Conservation (phyloP, 2,329 filamentous ascomycete species). For the Phialemoniopsis sp. region DNA sequence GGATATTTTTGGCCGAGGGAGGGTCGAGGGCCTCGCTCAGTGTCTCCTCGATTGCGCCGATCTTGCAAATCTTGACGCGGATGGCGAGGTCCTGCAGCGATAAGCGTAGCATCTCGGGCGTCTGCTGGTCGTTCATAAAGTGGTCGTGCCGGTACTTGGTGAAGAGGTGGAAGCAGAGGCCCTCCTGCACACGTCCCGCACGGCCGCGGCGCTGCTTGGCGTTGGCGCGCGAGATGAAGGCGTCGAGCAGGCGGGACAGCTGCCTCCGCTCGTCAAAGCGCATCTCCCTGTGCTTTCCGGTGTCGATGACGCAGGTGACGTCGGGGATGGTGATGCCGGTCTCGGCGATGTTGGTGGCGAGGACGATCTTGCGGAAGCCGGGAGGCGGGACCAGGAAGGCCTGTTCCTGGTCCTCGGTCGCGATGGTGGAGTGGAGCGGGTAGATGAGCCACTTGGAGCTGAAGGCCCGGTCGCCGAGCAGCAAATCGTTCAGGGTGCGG, state of each 20-base stretch:
- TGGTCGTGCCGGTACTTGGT: slow-evolving; percentile 85
- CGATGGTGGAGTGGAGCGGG: slow-evolving; percentile 89
- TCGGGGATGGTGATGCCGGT: slow-evolving; percentile 98
- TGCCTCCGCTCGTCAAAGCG: slow-evolving; percentile 91
- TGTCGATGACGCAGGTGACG: slow-evolving; percentile 94
- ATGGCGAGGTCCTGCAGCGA: slow-evolving; percentile 94
- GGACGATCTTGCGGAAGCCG: slow-evolving; percentile 85
- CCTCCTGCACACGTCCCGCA: slow-evolving; percentile 92
- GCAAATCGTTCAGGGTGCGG: slow-evolving; percentile 78
- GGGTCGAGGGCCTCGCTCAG: slow-evolving; percentile 84
- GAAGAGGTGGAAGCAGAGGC: slow-evolving; percentile 93
- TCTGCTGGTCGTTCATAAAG: slow-evolving; percentile 86
- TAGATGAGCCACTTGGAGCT: slow-evolving; percentile 77
- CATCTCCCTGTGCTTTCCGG: slow-evolving; percentile 97
- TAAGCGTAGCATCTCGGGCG: slow-evolving; percentile 90
- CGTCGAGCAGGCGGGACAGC: slow-evolving; percentile 84
- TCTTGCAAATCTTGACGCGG: slow-evolving; percentile 94
- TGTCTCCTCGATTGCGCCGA: slow-evolving; percentile 89
- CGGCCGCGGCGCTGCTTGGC: slow-evolving; percentile 91
- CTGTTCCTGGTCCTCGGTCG: slow-evolving; percentile 92
- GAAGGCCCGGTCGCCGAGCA: slow-evolving; percentile 74
- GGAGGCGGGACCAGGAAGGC: slow-evolving; percentile 83
- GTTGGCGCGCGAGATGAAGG: slow-evolving; percentile 92
- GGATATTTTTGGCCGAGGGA: slow-evolving; percentile 87
- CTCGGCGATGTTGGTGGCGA: slow-evolving; percentile 97